phyloP scores from a whole-genome alignment of 192 early-diverging fungal species.

The Obelidium mucronatum region DNA sequence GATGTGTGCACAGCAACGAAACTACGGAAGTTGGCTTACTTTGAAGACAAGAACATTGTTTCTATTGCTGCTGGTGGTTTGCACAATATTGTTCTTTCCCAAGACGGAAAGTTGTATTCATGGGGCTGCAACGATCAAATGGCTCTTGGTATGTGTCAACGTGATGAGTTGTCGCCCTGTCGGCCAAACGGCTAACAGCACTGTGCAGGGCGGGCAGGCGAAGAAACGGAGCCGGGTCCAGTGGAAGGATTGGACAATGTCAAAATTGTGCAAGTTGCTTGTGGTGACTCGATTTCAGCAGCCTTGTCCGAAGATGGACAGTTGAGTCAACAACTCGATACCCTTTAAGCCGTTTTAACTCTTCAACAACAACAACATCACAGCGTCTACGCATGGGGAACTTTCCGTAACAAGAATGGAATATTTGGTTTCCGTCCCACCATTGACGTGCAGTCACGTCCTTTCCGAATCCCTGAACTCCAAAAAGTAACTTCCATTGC shows the following conservation, averaged over 20 bases:
- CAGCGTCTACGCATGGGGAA: slow-evolving; percentile 87
- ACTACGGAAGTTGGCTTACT: slow-evolving; percentile 71
- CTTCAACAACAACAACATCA: slow-evolving; percentile 13
- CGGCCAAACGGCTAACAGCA: too few relatives aligned
- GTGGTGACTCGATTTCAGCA: slow-evolving; percentile 86
- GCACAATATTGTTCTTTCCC: slow-evolving; percentile 81
- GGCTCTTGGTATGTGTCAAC: slow-evolving; percentile 66
- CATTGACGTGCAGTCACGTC: slow-evolving; percentile 68
- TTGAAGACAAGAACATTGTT: slow-evolving; percentile 78
- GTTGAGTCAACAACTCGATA: slow-evolving; percentile 30
- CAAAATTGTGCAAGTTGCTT: slow-evolving; percentile 76
- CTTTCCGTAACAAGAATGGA: slow-evolving; percentile 81
- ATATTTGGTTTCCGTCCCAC: slow-evolving; percentile 81
- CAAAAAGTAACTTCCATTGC: slow-evolving; percentile 77
- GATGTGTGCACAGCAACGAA: slow-evolving; percentile 57
- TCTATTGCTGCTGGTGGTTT: slow-evolving; percentile 86
- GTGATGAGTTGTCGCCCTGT: slow-evolving; percentile 32
- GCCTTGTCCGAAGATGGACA: slow-evolving; percentile 78
- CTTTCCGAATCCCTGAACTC: slow-evolving; percentile 65
- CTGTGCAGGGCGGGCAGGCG: slow-evolving; percentile 59
- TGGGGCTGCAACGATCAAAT: slow-evolving; percentile 98
- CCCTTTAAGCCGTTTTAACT: neutral
- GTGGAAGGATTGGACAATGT: slow-evolving; percentile 79
- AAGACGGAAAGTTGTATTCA: slow-evolving; percentile 82
- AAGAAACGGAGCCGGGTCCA: slow-evolving; percentile 71